Evolutionary conservation across 139 green algal genomes (phyloP).

Genomic region (Coelastrella sp.): DNA sequence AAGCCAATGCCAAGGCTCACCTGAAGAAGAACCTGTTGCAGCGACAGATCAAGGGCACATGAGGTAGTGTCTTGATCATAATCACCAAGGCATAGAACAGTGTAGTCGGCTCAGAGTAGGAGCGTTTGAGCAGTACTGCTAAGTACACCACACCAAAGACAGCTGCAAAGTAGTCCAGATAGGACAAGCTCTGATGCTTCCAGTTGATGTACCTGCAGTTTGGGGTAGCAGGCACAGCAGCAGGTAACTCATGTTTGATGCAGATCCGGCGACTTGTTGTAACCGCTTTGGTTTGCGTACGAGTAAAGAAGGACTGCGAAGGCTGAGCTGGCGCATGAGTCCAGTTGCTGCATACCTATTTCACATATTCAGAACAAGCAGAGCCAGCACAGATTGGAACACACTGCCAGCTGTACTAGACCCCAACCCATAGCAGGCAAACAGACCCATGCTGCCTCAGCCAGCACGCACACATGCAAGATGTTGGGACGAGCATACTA

Average conservation of each 20-base stretch:
- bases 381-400: no score
- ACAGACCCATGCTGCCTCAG: no score
- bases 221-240: neutral
- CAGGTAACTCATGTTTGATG: neutral
- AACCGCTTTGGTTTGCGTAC: no score
- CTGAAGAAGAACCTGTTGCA: neutral
- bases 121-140: conserved; percentile 18
- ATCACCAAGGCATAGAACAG: conserved; percentile 31
- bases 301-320: no score
- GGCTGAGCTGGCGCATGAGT: no score
- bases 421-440: no score
- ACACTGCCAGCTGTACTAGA: no score
- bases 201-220: conserved; percentile 30
- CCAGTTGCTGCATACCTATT: no score
- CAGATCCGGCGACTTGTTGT: no score
- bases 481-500: no score
- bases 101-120: conserved; percentile 9
- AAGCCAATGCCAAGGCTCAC: neutral
- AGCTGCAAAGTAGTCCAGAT: conserved; percentile 30
- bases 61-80: conserved; percentile 18
- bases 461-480: no score
- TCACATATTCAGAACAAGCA: no score
- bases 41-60: conserved; percentile 34
- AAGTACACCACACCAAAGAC: conserved; percentile 41
- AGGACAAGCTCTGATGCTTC: conserved; percentile 33